Conservation (phyloP, 441 rosid species). For the Biscutella auriculata region DNA sequence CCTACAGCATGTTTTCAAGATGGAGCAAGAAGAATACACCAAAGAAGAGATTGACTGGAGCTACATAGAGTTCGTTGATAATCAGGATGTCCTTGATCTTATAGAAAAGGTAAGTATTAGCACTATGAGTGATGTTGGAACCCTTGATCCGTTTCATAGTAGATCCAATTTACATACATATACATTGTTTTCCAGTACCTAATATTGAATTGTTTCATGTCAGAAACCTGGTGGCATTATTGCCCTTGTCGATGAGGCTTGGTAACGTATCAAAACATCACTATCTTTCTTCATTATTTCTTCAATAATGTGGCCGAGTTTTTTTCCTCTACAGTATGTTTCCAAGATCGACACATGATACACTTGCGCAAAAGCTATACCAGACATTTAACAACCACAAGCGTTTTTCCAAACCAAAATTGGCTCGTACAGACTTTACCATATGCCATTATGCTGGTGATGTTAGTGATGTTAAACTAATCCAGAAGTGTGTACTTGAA, state of each 20-base stretch:
- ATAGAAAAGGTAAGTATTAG: slow-evolving; percentile 40
- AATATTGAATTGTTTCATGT: slow-evolving; percentile 24
- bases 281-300: slow-evolving; percentile 6
- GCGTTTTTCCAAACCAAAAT: slow-evolving; percentile 89
- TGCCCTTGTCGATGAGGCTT: slow-evolving; percentile 96
- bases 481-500: not conserved
- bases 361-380: slow-evolving; percentile 89
- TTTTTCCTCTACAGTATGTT: slow-evolving; percentile 61
- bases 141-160: slow-evolving; percentile 1
- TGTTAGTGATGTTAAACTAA: slow-evolving; percentile 36
- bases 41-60: slow-evolving; percentile 76
- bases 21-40: slow-evolving; percentile 81
- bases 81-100: slow-evolving; percentile 67
- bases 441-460: slow-evolving; percentile 95
- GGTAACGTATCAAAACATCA: slow-evolving; percentile 35
- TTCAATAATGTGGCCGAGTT: slow-evolving; percentile 1
- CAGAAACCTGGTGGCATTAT: slow-evolving; percentile 99
- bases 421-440: slow-evolving; percentile 87
- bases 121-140: not conserved
- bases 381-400: slow-evolving; percentile 81
- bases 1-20: slow-evolving; percentile 66
- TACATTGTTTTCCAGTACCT: slow-evolving; percentile 6
- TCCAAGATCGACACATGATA: slow-evolving; percentile 93
- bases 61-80: slow-evolving; percentile 64
- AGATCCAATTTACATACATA: not conserved